Base-by-base conservation (phyloP, 257 asterid genomes). In the Nicotiana otophora region DNA sequence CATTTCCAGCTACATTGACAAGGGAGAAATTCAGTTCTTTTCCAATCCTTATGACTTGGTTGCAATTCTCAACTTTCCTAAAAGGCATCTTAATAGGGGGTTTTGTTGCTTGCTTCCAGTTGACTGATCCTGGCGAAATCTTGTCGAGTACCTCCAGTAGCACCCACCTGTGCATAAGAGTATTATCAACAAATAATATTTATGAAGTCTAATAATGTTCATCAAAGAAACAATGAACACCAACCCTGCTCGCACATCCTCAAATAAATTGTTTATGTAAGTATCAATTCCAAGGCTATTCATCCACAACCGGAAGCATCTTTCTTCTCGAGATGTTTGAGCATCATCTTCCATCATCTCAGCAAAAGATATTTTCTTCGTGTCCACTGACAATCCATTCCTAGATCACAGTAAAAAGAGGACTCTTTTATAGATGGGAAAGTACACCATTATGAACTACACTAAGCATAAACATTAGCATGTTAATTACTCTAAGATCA, bases 301-400 rank as follows among this genome's bases (percentile, higher is more conserved):
- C 79, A 95, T 91, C 99, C 99, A 95, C 82, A 94, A 89, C 64
- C 99, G 91, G 84, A 95, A 95, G 88, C 99, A 95, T 87, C 97
- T 95, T 87, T 92, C 99, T 86, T 95, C 99, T 64, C 98, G 90
- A 66, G 99, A 92, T 55, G 97, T 95, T 89, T 94, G 91, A 86
- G 88, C 93, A 88, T 95, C 99, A 85, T 95, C 98, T 19, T 93
- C 85, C 99, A 94, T 90, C 95, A 94, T 94, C 87, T 90, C 94
- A 62, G 99, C 95, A 63, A 91, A 92, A 15, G 97, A 84, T 64
- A 83, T 72, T 85, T 91, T 95, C 81, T 85, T 80, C 62, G 78
- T 88, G 87, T 95, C 97, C 39, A 61, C 77, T 0, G 99, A 87
- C 72, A 95, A 83, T 75, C 99, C 99, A 90, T 95, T 95, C 88